Percentiles rank a stretch among this genome's conserved stretches.
Evolutionary conservation across 257 asterid species (phyloP).

Genomic region (Solanum sparsipilum): DNA sequence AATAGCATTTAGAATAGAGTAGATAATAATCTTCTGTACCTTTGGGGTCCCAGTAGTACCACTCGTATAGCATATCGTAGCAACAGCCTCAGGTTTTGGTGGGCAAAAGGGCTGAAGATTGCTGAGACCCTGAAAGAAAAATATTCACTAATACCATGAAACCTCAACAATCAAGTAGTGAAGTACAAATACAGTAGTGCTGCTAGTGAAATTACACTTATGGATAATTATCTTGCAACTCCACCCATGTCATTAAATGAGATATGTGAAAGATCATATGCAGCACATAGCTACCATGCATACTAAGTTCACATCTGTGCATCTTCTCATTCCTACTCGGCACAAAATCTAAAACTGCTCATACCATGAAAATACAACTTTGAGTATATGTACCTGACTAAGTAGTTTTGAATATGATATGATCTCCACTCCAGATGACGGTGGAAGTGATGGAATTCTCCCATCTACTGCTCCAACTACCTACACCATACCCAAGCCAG

Average conservation of each 20-base stretch:
- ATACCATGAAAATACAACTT: not conserved
- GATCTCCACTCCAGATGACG: constrained; percentile 47
- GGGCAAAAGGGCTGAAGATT: constrained; percentile 61
- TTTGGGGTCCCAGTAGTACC: constrained; percentile 98
- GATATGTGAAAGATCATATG: not conserved
- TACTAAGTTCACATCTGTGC: not conserved
- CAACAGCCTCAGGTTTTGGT: constrained; percentile 69
- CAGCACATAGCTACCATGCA: not conserved
- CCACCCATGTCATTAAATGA: not conserved
- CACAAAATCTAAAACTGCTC: not conserved
- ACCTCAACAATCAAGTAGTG: not conserved
- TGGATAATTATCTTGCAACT: not conserved
- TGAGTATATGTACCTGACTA: constrained; percentile 30
- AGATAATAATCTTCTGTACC: constrained; percentile 21
- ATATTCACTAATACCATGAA: not conserved
- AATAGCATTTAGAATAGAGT: not conserved
- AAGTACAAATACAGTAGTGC: not conserved
- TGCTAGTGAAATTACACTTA: not conserved
- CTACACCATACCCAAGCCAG: constrained; percentile 23
- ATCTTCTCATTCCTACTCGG: not conserved
- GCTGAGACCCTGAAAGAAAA: constrained; percentile 41
- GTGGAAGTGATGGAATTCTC: constrained; percentile 76
- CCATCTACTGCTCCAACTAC: constrained; percentile 83
- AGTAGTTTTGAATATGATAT: constrained; percentile 56
- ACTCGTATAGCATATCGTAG: constrained; percentile 89